Base-by-base conservation (phyloP, 805 yeast genomes). In the Nakazawaea ambrosiae region DNA sequence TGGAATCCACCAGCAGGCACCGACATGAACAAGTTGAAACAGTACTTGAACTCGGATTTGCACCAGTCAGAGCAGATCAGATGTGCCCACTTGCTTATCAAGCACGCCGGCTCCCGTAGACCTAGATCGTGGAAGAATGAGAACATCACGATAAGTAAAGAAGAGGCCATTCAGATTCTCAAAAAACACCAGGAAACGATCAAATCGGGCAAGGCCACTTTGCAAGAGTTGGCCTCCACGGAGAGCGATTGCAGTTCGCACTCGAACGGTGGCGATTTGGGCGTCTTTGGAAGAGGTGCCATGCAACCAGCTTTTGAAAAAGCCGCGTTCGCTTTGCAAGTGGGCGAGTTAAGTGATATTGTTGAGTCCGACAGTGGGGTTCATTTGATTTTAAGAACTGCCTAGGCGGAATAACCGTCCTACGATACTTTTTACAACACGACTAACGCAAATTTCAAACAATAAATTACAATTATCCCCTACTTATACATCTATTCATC, bases 221-320 rank as follows among this genome's bases (percentile, higher is more conserved):
- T 92, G 31, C 73, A 73, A 23, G 81, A 83, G 31, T 61, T 92
- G 42, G 97, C 97, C 0, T 55, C 66, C 26, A 77, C 87, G 2
- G 92, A 86, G 55, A 81, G 94, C 45, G 98, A 90, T 55, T 88
- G 97, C 58, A 74, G 84, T 14, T 81, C 94, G 9, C 94, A 83
- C 50, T 66, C 81, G 33, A 78, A 84, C 51, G 87, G 88, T 16
- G 98, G 98, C 32, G 98, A 92, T 57, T 67, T 92, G 49, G 97
- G 98, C 0, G 77, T 63, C 53, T 92, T 92, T 54, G 86, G 83
- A 18, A 77, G 70, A 43, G 96, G 96, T 27, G 88, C 81, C 49
- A 92, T 92, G 98, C 97, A 92, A 59, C 96, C 96, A 25, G 63
- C 81, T 41, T 92, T 92, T 53, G 98, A 92, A 59, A 78, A 78